Evolutionary conservation across 345 rosid species (phyloP).

Genomic region (Linum usitatissimum): DNA sequence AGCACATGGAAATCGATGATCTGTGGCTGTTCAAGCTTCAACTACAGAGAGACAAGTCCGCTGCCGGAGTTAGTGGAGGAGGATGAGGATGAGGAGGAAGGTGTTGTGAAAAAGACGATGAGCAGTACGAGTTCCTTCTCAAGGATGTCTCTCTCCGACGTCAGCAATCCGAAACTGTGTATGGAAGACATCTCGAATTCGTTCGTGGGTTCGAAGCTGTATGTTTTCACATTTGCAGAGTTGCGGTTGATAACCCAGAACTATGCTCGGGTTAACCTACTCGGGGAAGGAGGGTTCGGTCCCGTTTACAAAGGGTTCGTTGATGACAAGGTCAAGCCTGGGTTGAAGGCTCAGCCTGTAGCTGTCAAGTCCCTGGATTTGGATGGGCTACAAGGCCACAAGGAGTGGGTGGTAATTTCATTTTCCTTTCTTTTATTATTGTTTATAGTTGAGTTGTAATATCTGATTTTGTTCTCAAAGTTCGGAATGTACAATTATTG

Average conservation of each 20-base stretch:
- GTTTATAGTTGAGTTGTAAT: too few species aligned
- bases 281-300: slow-evolving; percentile 81
- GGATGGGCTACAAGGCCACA: slow-evolving; percentile 67
- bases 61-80: slow-evolving; percentile 21
- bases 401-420: slow-evolving; percentile 66
- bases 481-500: too few species aligned
- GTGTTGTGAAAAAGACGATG: slow-evolving; percentile 15
- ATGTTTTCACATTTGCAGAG: slow-evolving; percentile 39
- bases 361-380: slow-evolving; percentile 67
- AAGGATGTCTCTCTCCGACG: slow-evolving; percentile 43
- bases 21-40: not conserved
- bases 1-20: not conserved
- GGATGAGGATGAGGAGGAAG: slow-evolving; percentile 46
- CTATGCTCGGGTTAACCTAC: slow-evolving; percentile 42
- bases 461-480: too few species aligned
- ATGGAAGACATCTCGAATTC: slow-evolving; percentile 52
- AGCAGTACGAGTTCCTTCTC: slow-evolving; percentile 30
- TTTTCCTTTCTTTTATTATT: not conserved
- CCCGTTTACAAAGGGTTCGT: slow-evolving; percentile 65
- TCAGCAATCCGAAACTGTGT: slow-evolving; percentile 38
- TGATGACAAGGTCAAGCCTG: slow-evolving; percentile 44
- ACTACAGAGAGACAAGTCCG: not conserved
- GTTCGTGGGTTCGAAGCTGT: slow-evolving; percentile 46
- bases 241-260: slow-evolving; percentile 37
- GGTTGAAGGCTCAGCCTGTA: slow-evolving; percentile 51